Conservation (phyloP, 257 asterid genomes). For the Handroanthus guayacan region DNA sequence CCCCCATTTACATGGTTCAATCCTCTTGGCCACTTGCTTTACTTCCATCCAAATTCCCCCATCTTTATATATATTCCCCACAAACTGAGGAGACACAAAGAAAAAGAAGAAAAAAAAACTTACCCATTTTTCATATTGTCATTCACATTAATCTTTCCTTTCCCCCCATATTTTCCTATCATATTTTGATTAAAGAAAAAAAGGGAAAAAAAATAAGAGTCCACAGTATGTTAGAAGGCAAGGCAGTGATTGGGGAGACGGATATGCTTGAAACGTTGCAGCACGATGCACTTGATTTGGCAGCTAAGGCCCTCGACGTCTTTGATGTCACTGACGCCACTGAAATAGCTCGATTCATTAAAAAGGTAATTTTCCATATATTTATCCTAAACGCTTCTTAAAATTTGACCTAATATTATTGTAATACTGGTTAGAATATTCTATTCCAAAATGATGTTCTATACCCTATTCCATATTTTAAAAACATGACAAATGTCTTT, state of each 20-base stretch:
- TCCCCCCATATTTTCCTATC: neutral
- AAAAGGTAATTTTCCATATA: constrained; percentile 50
- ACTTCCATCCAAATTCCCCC: neutral
- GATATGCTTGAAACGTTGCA: constrained; percentile 80
- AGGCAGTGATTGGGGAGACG: constrained; percentile 81
- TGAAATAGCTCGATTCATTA: constrained; percentile 77
- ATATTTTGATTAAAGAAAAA: neutral
- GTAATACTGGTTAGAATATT: too few relatives aligned
- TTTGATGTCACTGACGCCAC: constrained; percentile 89
- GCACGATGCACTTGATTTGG: constrained; percentile 76
- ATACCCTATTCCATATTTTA: too few relatives aligned
- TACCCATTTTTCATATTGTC: neutral
- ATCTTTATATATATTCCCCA: constrained; percentile 32
- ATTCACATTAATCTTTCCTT: neutral
- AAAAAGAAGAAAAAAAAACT: neutral
- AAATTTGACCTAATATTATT: too few relatives aligned
- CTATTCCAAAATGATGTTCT: too few relatives aligned
- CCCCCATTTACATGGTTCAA: constrained; percentile 30
- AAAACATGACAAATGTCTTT: too few relatives aligned
- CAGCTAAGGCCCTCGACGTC: constrained; percentile 86
- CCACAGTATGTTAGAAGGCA: constrained; percentile 73
- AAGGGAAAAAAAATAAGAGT: neutral
- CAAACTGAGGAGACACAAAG: neutral
- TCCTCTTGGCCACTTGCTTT: constrained; percentile 25
- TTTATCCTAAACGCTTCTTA: too few relatives aligned